These are phyloP conservation scores for Chaetomium globosum DNA, from an alignment of 2,329 filamentous ascomycete species.

Conservation along the genomic window DNA sequence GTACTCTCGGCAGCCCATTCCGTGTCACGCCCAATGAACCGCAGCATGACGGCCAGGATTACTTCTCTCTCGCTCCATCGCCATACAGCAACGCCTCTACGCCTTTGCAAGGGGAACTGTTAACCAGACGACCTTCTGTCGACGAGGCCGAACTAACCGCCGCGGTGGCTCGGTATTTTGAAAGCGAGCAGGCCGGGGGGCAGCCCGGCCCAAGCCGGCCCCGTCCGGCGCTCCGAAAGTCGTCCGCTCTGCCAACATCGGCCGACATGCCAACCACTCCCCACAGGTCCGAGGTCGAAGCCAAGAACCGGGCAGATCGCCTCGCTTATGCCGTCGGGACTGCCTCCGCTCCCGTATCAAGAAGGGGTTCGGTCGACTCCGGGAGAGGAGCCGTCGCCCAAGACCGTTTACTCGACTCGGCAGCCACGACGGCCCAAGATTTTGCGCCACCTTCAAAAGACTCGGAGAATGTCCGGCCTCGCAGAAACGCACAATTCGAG, in stretches of 20 bases:
- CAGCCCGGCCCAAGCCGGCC: slow-evolving; percentile 32
- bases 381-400: slow-evolving; percentile 23
- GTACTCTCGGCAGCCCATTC: slow-evolving; percentile 24
- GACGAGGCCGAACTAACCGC: slow-evolving; percentile 37
- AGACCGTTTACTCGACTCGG: slow-evolving; percentile 19
- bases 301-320: slow-evolving; percentile 43
- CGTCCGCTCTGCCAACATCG: slow-evolving; percentile 27
- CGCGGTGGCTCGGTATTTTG: slow-evolving; percentile 35
- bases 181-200: slow-evolving; percentile 33
- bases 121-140: slow-evolving; percentile 35
- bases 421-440: slow-evolving; percentile 21
- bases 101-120: slow-evolving; percentile 17
- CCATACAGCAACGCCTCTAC: slow-evolving; percentile 25
- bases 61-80: slow-evolving; percentile 33
- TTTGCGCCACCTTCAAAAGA: slow-evolving; percentile 9
- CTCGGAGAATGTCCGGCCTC: slow-evolving; percentile 20
- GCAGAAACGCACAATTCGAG: slow-evolving; percentile 30
- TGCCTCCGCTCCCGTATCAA: slow-evolving; percentile 39
- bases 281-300: slow-evolving; percentile 41
- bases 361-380: slow-evolving; percentile 38
- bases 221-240: slow-evolving; percentile 39
- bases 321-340: slow-evolving; percentile 42
- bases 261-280: slow-evolving; percentile 28
- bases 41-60: slow-evolving; percentile 30
- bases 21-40: slow-evolving; percentile 26